phyloP scores from a whole-genome alignment of 2,329 filamentous ascomycete species.

The Colletotrichum simmondsii region DNA sequence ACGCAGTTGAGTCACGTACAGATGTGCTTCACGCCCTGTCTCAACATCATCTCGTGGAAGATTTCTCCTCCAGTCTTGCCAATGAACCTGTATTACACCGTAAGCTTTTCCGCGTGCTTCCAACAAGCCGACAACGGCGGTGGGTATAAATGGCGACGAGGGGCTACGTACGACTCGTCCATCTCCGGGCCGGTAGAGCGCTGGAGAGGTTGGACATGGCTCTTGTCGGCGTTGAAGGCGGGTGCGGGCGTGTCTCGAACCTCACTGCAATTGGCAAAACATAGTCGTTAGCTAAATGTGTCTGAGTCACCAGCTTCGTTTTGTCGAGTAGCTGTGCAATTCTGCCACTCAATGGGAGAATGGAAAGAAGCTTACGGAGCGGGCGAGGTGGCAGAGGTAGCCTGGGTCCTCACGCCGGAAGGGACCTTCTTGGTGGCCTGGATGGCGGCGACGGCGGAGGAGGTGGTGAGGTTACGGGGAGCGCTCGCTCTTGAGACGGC shows the following conservation, averaged over 20 bases:
- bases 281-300: constrained; percentile 37
- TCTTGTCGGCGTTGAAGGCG: constrained; percentile 64
- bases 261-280: constrained; percentile 52
- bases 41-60: constrained; percentile 99
- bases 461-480: constrained; percentile 53
- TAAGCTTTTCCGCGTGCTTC: background rate
- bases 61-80: constrained; percentile 96
- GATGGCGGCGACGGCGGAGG: constrained; percentile 48
- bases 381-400: constrained; percentile 59
- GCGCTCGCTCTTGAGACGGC: constrained; percentile 50
- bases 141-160: constrained; percentile 24
- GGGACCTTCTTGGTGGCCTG: constrained; percentile 52
- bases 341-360: background rate
- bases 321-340: background rate
- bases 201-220: constrained; percentile 77
- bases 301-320: constrained; percentile 11
- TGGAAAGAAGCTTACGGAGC: constrained; percentile 60
- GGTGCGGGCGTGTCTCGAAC: constrained; percentile 71
- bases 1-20: constrained; percentile 69
- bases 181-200: constrained; percentile 70
- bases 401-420: constrained; percentile 57
- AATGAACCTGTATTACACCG: constrained; percentile 73
- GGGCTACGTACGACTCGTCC: constrained; percentile 79
- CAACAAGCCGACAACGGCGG: constrained; percentile 26
- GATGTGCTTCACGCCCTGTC: constrained; percentile 91